A percentile compares a stretch with the other conserved stretches of the same genome.
Conservation (phyloP, 305 asterid species). For the Fraxinus sp. region DNA sequence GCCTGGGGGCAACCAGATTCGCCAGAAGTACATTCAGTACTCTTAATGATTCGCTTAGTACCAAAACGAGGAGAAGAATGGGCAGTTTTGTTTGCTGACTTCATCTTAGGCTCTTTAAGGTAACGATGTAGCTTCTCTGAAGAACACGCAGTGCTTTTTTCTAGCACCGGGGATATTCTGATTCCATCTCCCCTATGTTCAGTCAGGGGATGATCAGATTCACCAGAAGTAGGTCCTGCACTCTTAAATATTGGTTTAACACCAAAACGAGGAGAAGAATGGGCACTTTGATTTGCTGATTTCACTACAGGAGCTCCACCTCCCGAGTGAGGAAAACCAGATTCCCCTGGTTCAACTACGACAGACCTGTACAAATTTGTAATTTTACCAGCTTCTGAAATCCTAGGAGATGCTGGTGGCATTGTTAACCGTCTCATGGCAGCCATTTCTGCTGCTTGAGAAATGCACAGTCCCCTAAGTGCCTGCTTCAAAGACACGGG, state of each 20-base stretch:
- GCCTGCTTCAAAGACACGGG: constrained; percentile 90
- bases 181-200: not conserved
- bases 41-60: constrained; percentile 30
- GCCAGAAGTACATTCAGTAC: constrained; percentile 26
- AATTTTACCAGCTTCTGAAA: constrained; percentile 53
- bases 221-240: not conserved
- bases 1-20: constrained; percentile 15
- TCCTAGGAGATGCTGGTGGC: constrained; percentile 68
- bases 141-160: constrained; percentile 29
- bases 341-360: constrained; percentile 18
- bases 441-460: constrained; percentile 95
- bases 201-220: constrained; percentile 18
- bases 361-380: constrained; percentile 39
- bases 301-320: constrained; percentile 25
- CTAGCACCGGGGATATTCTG: constrained; percentile 1
- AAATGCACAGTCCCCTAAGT: constrained; percentile 82
- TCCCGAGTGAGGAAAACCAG: constrained; percentile 27
- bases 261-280: constrained; percentile 33
- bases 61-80: constrained; percentile 32
- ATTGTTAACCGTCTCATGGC: constrained; percentile 62
- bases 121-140: constrained; percentile 17
- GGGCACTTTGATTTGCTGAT: constrained; percentile 36
- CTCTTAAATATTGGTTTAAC: constrained; percentile 4
- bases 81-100: constrained; percentile 24
- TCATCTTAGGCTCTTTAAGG: constrained; percentile 28